Evolutionary conservation across 2,329 filamentous ascomycete species (phyloP).

Genomic region (Chrysosphaeria jannelii): DNA sequence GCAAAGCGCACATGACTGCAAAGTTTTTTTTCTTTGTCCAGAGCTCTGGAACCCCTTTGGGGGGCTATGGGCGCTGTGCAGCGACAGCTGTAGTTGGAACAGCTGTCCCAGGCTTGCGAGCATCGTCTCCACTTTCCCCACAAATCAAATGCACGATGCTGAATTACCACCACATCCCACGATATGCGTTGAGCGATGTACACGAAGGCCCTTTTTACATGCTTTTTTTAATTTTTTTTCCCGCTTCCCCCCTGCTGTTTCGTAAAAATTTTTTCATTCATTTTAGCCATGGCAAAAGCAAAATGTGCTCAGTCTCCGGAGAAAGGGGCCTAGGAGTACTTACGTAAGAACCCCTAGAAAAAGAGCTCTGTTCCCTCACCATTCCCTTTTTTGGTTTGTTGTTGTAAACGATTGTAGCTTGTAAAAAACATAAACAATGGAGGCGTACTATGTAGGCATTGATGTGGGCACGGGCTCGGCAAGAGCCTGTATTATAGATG

Average conservation of each 20-base stretch:
- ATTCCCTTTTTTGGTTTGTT: neutral
- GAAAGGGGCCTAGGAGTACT: neutral
- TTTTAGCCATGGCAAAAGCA: no score
- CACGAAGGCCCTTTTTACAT: no score
- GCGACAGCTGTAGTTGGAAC: no score
- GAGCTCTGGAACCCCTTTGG: neutral
- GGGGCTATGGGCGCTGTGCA: neutral
- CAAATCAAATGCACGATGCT: no score
- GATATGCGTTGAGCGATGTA: no score
- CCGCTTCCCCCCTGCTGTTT: no score
- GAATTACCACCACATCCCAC: no score
- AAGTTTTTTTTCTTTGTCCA: neutral
- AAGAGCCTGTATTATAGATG: slow-evolving; percentile 82
- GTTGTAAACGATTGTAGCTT: neutral
- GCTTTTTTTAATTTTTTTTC: no score
- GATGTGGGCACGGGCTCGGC: slow-evolving; percentile 93
- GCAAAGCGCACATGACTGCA: neutral
- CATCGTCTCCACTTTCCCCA: no score
- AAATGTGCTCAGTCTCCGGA: neutral
- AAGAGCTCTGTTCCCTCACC: neutral
- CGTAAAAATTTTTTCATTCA: no score
- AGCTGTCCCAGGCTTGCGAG: no score
- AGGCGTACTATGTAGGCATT: slow-evolving; percentile 49
- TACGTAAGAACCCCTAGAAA: neutral
- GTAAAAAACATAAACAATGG: no score